These are phyloP conservation scores for Scorias spongiosa DNA, from an alignment of 2,329 filamentous ascomycete species.

Conservation along the genomic window DNA sequence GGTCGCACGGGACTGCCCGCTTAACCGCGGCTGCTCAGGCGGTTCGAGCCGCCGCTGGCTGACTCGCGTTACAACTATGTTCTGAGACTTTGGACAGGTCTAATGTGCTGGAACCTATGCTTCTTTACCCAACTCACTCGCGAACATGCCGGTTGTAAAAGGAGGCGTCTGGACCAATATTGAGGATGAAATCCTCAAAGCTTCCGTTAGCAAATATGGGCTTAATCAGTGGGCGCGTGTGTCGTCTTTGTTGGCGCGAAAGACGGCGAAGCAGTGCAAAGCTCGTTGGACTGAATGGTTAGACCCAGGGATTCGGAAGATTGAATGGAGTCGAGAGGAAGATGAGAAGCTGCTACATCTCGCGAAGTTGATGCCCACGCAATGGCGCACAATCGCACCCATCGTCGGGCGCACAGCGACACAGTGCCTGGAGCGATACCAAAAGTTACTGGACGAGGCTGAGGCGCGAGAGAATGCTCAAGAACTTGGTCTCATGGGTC, in stretches of 20 bases:
- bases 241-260: constrained; percentile 88
- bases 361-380: constrained; percentile 95
- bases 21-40: no score
- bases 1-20: no score
- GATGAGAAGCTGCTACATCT: constrained; percentile 94
- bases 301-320: constrained; percentile 93
- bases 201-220: constrained; percentile 84
- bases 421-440: constrained; percentile 92
- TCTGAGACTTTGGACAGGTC: background rate
- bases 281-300: constrained; percentile 97
- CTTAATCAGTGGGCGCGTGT: constrained; percentile 97
- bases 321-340: constrained; percentile 97
- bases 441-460: constrained; percentile 89
- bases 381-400: constrained; percentile 96
- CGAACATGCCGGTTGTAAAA: constrained; percentile 49
- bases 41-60: background rate
- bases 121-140: background rate
- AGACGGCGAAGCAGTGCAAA: constrained; percentile 98
- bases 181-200: constrained; percentile 93
- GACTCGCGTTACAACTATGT: background rate
- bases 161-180: constrained; percentile 56
- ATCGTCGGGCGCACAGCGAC: constrained; percentile 94
- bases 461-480: constrained; percentile 66
- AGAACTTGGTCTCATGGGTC: constrained; percentile 68
- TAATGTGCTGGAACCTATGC: background rate